Evolutionary conservation across 2,329 filamentous ascomycete genomes (phyloP).

Genomic region (Botrytis galanthina): DNA sequence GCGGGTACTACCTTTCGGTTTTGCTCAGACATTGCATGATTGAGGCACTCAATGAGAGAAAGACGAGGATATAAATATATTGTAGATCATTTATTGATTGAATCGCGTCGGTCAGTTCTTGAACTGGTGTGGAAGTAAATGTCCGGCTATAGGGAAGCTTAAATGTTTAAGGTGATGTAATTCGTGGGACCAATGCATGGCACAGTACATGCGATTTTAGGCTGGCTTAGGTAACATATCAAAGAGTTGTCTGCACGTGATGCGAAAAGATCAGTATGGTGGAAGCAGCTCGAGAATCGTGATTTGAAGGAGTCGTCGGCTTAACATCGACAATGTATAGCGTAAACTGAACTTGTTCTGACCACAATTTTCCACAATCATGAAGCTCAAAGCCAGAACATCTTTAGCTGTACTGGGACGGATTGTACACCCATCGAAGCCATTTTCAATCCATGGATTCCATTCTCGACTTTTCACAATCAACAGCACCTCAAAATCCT

Average conservation of each 20-base stretch:
- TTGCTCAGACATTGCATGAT: slow-evolving; percentile 35
- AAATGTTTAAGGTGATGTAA: slow-evolving; percentile 1
- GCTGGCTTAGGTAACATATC: not conserved
- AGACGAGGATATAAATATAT: slow-evolving; percentile 4
- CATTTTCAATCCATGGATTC: slow-evolving; percentile 2
- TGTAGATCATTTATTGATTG: slow-evolving; percentile 1
- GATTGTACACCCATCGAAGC: not conserved
- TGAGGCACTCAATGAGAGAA: not conserved
- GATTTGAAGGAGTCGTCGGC: not conserved
- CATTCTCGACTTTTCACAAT: slow-evolving; percentile 21
- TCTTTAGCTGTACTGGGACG: slow-evolving; percentile 8
- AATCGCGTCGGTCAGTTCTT: not conserved
- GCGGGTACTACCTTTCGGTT: slow-evolving; percentile 55
- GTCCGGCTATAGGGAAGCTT: not conserved
- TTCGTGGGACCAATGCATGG: not conserved
- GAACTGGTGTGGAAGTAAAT: not conserved
- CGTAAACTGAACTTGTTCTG: not conserved
- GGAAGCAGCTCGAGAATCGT: not conserved
- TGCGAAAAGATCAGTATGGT: not conserved
- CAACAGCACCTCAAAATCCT: slow-evolving; percentile 24
- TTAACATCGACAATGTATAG: not conserved
- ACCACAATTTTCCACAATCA: not conserved
- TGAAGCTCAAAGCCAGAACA: slow-evolving; percentile 9
- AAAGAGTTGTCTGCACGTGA: not conserved
- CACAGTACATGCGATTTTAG: not conserved